Base-by-base conservation (phyloP, 2,329 filamentous ascomycete species). In the Escovopsis sp. region DNA sequence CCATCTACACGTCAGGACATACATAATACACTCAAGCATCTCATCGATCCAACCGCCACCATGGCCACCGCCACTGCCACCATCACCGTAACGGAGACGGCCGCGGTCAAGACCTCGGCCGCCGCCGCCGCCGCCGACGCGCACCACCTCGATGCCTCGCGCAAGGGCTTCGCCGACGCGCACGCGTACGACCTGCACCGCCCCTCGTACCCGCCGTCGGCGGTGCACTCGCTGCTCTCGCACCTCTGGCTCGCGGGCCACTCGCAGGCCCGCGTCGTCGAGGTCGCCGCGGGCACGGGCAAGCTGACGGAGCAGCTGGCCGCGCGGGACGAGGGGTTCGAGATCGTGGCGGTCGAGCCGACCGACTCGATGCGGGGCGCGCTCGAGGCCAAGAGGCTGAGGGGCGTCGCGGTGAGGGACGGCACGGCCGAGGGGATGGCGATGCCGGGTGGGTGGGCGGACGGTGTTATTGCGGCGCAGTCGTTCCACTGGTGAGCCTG, bases 261-360 rank as follows among this genome's bases (percentile, higher is more conserved):
- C 14, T 40, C 58, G 7, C 60, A 63, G 37, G 69, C 70, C 12
- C 67, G 59, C 36, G 59, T 84, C 34, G 56, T 83, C 20, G 80
- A 84, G 54, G 63, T 84, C 14, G 80, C 71, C 2, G 76, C 78
- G 3, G 79, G 80, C 0, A 83, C 79, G 1, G 81, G 81, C 24
- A 83, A 83, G 52, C 78, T 84, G 52, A 84, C 80, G 0, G 74
- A 79, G 55, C 50, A 70, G 14, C 64, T 86, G 13, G 72, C 74
- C 7, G 61, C 57, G 12, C 63, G 79, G 27, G 62, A 67, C 1
- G 81, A 84, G 57, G 53, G 60, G 7, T 84, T 72, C 57, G 53
- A 72, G 35, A 64, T 86, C 47, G 52, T 77, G 37, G 72, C 78
- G 37, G 63, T 84, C 39, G 71, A 84, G 57, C 80, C 80, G 20